A percentile compares a stretch with the other conserved stretches of the same genome.
These are phyloP conservation scores for Sanguinoderma infundibulare DNA, from an alignment of 1,284 basidiomycete species.

Conservation along the genomic window DNA sequence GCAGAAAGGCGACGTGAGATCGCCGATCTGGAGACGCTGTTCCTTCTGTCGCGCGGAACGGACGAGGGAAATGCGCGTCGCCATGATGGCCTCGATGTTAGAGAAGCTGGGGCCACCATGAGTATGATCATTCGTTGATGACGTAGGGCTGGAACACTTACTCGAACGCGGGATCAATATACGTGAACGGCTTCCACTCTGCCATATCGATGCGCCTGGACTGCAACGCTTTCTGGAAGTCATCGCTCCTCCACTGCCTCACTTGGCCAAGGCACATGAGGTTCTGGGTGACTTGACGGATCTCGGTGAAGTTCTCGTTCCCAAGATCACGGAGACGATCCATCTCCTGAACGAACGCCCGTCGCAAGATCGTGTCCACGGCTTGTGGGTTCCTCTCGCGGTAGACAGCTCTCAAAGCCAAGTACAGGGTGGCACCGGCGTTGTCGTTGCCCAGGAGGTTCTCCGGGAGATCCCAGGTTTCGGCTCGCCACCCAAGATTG, in stretches of 20 bases:
- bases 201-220: slow-evolving; percentile 39
- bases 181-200: slow-evolving; percentile 48
- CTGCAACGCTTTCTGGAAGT: slow-evolving; percentile 43
- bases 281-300: slow-evolving; percentile 67
- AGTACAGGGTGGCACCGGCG: slow-evolving; percentile 72
- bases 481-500: slow-evolving; percentile 87
- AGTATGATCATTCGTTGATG: neutral
- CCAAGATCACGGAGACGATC: slow-evolving; percentile 67
- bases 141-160: slow-evolving; percentile 42
- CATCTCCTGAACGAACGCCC: slow-evolving; percentile 64
- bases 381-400: slow-evolving; percentile 63
- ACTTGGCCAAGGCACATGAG: slow-evolving; percentile 84
- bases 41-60: slow-evolving; percentile 69
- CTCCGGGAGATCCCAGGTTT: slow-evolving; percentile 91
- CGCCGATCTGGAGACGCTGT: slow-evolving; percentile 75
- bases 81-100: slow-evolving; percentile 78
- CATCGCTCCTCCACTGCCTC: slow-evolving; percentile 53
- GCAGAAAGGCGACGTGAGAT: slow-evolving; percentile 60
- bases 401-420: slow-evolving; percentile 78
- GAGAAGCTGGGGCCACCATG: slow-evolving; percentile 61
- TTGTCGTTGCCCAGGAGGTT: slow-evolving; percentile 44
- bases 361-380: slow-evolving; percentile 53
- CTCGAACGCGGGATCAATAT: slow-evolving; percentile 66
- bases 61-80: slow-evolving; percentile 85
- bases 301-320: slow-evolving; percentile 78